Evolutionary conservation across 306 rosid species (phyloP).

Genomic region (Herpetospermum pedunculosum): DNA sequence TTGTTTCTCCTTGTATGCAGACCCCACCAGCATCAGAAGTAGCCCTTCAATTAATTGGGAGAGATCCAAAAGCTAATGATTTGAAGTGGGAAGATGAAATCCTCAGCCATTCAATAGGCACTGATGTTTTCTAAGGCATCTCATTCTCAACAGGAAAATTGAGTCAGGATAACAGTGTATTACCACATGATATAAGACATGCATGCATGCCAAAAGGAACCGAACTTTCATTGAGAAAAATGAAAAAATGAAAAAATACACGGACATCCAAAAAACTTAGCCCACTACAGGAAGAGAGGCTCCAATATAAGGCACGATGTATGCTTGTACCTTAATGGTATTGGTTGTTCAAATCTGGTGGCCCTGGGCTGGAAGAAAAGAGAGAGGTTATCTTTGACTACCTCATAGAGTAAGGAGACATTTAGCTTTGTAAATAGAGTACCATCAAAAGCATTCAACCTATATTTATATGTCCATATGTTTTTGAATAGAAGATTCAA

Average conservation of each 20-base stretch:
- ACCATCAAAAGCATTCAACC: not conserved
- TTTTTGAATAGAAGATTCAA: not conserved
- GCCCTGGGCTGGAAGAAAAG: not conserved
- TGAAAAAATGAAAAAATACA: no score
- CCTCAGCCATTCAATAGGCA: not conserved
- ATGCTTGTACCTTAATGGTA: not conserved
- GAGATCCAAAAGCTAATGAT: not conserved
- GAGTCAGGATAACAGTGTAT: not conserved
- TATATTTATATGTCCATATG: not conserved
- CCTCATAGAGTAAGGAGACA: not conserved
- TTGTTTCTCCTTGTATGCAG: constrained; percentile 8
- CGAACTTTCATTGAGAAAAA: no score
- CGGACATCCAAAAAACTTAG: no score
- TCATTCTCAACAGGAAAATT: not conserved
- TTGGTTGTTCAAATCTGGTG: no score
- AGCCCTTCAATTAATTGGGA: constrained; percentile 3
- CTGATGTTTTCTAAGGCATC: constrained; percentile 17
- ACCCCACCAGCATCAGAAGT: constrained; percentile 9
- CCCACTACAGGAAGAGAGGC: no score
- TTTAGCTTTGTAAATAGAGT: not conserved
- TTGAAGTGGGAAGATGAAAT: constrained; percentile 8
- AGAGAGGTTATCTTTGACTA: not conserved
- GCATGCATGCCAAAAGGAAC: no score
- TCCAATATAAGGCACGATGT: no score
- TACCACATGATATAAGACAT: not conserved